Percentiles rank a stretch among this genome's conserved stretches.
Conservation (phyloP, 257 asterid genomes). For the Solanum gracilifrons region DNA sequence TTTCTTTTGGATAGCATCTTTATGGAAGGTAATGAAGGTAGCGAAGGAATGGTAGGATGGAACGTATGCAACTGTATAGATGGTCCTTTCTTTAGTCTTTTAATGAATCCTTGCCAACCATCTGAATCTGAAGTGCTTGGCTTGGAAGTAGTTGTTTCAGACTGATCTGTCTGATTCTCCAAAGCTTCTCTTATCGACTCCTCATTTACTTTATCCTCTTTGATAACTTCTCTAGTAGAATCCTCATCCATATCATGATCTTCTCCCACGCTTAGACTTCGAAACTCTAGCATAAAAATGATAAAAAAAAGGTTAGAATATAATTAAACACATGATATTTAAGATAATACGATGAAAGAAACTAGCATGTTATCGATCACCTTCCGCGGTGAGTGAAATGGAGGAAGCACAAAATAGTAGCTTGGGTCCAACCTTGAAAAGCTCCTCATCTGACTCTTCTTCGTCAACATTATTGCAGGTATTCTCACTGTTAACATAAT, state of each 20-base stretch:
- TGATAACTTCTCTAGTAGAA: constrained; percentile 22
- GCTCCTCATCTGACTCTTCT: constrained; percentile 43
- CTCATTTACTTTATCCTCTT: constrained; percentile 15
- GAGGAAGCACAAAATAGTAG: constrained; percentile 60
- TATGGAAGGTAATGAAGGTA: constrained; percentile 63
- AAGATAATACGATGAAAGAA: neutral
- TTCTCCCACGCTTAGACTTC: constrained; percentile 26
- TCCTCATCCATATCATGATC: constrained; percentile 13
- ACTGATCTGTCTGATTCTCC: constrained; percentile 20
- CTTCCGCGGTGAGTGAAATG: constrained; percentile 64
- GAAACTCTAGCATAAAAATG: constrained; percentile 32
- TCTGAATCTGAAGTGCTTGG: constrained; percentile 36
- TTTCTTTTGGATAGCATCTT: constrained; percentile 61
- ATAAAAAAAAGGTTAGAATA: neutral
- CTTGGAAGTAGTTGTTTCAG: constrained; percentile 19
- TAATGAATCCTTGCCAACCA: constrained; percentile 66
- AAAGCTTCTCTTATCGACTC: constrained; percentile 27
- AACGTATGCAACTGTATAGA: constrained; percentile 37
- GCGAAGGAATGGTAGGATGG: constrained; percentile 65
- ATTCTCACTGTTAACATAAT: constrained; percentile 31
- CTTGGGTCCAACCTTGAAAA: constrained; percentile 44
- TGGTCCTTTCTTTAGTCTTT: constrained; percentile 69
- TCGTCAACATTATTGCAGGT: constrained; percentile 23
- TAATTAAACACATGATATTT: neutral
- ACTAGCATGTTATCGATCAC: constrained; percentile 16